phyloP scores from a whole-genome alignment of 371 early-diverging fungal species.

The Haplosporangium sp. region DNA sequence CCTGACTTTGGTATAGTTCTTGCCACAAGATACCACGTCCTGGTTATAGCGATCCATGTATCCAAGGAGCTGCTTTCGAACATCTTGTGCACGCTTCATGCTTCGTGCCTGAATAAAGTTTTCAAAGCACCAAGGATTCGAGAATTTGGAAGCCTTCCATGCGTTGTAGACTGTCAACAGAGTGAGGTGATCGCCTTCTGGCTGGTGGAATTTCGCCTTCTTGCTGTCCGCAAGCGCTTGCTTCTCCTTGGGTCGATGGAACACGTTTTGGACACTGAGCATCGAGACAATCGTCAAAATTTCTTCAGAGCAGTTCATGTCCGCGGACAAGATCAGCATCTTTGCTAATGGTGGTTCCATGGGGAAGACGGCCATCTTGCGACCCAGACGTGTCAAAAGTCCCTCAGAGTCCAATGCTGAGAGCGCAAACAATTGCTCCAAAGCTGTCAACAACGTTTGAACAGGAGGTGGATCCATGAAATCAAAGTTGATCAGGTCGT shows the following conservation, averaged over 20 bases:
- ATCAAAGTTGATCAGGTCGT: conserved; percentile 95
- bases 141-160: conserved; percentile 90
- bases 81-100: conserved; percentile 91
- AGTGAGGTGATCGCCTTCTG: conserved; percentile 98
- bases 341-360: conserved; percentile 94
- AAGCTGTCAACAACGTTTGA: conserved; percentile 91
- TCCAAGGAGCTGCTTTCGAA: conserved; percentile 94
- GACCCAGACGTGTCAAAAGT: conserved; percentile 90
- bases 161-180: conserved; percentile 95
- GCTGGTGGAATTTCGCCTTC: conserved; percentile 97
- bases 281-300: conserved; percentile 96
- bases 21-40: conserved; percentile 93
- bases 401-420: conserved; percentile 97
- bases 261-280: conserved; percentile 94
- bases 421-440: conserved; percentile 93
- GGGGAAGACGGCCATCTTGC: conserved; percentile 98
- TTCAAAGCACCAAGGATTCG: conserved; percentile 96
- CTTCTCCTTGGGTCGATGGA: conserved; percentile 97
- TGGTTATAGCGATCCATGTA: conserved; percentile 97
- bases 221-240: conserved; percentile 93
- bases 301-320: conserved; percentile 95
- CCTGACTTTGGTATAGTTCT: conserved; percentile 90
- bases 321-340: conserved; percentile 91
- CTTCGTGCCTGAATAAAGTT: conserved; percentile 93
- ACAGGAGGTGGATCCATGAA: conserved; percentile 98